Percentiles rank a stretch among this genome's conserved stretches.
These are phyloP conservation scores for Phytopythium aichiense DNA, from an alignment of 352 stramenopile genomes.

Conservation along the genomic window DNA sequence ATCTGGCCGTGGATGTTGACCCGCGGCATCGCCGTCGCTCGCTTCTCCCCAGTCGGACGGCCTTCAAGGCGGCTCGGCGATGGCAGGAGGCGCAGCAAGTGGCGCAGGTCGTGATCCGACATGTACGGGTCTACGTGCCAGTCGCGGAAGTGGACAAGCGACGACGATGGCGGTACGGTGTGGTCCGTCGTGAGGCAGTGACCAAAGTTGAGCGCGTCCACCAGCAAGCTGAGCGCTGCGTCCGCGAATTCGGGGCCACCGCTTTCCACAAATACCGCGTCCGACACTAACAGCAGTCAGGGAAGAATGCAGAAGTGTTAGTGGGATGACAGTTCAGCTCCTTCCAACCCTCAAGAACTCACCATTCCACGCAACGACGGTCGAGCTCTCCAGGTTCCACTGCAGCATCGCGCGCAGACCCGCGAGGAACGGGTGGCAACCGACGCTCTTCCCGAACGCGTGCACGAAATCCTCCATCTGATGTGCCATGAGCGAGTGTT, in stretches of 20 bases:
- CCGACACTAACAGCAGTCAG: slow-evolving; percentile 37
- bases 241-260: slow-evolving; percentile 48
- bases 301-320: background rate
- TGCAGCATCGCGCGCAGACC: slow-evolving; percentile 48
- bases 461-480: slow-evolving; percentile 45
- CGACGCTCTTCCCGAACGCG: slow-evolving; percentile 40
- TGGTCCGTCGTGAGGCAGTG: slow-evolving; percentile 21
- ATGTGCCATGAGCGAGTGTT: slow-evolving; percentile 31
- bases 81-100: slow-evolving; percentile 47
- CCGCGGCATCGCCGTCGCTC: slow-evolving; percentile 38
- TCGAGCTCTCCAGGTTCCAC: slow-evolving; percentile 61
- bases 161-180: background rate
- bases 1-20: slow-evolving; percentile 50
- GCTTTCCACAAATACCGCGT: slow-evolving; percentile 71
- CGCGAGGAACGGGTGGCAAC: slow-evolving; percentile 64
- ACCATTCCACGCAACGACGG: slow-evolving; percentile 67
- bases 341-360: slow-evolving; percentile 8
- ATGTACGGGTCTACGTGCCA: slow-evolving; percentile 76
- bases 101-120: slow-evolving; percentile 58
- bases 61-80: slow-evolving; percentile 34
- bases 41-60: slow-evolving; percentile 39
- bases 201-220: slow-evolving; percentile 57
- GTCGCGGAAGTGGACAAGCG: slow-evolving; percentile 30
- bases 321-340: background rate
- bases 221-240: slow-evolving; percentile 44